Percentiles rank a stretch among this genome's conserved stretches.
phyloP scores from a whole-genome alignment of 192 early-diverging fungal species.

The Coemansia sp. region DNA sequence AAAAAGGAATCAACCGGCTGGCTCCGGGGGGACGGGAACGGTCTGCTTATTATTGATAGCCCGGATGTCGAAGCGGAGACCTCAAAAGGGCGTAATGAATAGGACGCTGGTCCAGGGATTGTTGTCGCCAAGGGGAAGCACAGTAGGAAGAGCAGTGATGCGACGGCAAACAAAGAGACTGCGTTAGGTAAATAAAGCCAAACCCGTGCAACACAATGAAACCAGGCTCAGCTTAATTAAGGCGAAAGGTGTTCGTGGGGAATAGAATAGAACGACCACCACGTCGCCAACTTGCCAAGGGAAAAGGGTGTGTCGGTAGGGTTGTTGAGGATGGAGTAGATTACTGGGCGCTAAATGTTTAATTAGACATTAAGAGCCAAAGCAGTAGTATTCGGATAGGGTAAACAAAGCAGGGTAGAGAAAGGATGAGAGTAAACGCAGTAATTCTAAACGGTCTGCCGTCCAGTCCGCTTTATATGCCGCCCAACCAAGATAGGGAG shows the following conservation, averaged over 20 bases:
- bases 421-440: not conserved
- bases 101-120: not conserved
- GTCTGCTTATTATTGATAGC: slow-evolving; percentile 7
- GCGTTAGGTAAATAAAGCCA: not conserved
- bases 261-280: not conserved
- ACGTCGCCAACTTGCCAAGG: not conserved
- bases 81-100: not conserved
- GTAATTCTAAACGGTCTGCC: not conserved
- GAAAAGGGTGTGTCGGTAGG: not conserved
- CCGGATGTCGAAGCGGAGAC: not conserved
- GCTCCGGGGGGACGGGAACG: not conserved
- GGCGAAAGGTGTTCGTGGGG: not conserved
- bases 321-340: not conserved
- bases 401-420: slow-evolving; percentile 1
- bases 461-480: not conserved
- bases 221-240: not conserved
- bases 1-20: slow-evolving; percentile 1
- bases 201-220: not conserved
- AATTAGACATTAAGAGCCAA: slow-evolving; percentile 1
- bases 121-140: not conserved
- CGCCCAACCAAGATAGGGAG: not conserved
- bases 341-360: not conserved
- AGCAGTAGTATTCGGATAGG: slow-evolving; percentile 5
- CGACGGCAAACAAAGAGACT: not conserved
- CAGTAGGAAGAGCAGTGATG: not conserved